phyloP scores from a whole-genome alignment of 805 yeast genomes.

The Yueomyces sinensis region DNA sequence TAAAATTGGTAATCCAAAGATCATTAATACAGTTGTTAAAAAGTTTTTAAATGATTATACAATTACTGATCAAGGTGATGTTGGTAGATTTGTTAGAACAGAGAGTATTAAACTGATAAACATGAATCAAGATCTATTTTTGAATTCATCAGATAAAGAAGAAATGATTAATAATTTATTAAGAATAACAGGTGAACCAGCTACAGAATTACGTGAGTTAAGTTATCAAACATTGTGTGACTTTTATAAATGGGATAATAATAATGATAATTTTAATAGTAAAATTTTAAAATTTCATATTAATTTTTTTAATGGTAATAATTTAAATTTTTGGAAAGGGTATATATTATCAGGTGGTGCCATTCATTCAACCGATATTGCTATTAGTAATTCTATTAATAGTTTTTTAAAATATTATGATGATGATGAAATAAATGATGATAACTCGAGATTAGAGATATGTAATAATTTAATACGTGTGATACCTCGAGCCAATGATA shows the following conservation, averaged over 20 bases:
- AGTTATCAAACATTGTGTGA: constrained; percentile 8
- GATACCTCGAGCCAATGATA: constrained; percentile 9
- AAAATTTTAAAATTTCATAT: constrained; percentile 6
- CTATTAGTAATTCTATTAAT: constrained; percentile 31
- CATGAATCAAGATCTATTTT: constrained; percentile 2
- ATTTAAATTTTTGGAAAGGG: constrained; percentile 41
- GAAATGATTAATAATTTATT: constrained; percentile 25
- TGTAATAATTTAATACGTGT: constrained; percentile 10
- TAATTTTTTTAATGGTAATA: constrained; percentile 2
- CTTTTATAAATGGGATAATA: constrained; percentile 5
- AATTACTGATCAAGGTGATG: constrained; percentile 73
- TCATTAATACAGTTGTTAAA: background rate
- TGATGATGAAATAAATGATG: constrained; percentile 3
- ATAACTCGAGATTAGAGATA: constrained; percentile 3
- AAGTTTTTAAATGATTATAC: constrained; percentile 62
- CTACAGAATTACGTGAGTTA: constrained; percentile 27
- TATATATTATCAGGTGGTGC: constrained; percentile 44
- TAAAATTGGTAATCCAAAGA: background rate
- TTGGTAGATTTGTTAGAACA: constrained; percentile 63
- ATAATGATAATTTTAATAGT: constrained; percentile 16
- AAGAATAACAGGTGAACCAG: constrained; percentile 50
- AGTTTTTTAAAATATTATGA: constrained; percentile 25
- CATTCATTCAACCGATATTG: constrained; percentile 32
- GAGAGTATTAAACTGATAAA: constrained; percentile 24
- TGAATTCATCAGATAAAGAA: background rate